Percentiles rank a stretch among this genome's conserved stretches.
Conservation (phyloP, 805 yeast species). For the Torulaspora delbrueckii region DNA sequence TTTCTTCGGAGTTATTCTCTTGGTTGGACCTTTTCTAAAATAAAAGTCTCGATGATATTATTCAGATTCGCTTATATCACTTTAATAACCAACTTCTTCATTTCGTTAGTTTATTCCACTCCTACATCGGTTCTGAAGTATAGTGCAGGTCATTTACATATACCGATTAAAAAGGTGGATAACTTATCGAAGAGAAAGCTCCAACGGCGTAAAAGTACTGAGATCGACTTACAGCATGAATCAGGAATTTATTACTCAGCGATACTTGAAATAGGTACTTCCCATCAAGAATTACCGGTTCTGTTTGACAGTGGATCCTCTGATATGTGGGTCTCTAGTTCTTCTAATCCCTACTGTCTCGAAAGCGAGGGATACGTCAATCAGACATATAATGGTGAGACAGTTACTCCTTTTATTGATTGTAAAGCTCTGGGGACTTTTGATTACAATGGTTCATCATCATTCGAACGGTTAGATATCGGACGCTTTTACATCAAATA, state of each 20-base stretch:
- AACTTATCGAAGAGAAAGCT: not conserved
- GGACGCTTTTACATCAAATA: conserved; percentile 40
- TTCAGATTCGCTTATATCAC: not conserved
- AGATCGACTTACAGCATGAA: conserved; percentile 14
- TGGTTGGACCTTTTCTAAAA: not conserved
- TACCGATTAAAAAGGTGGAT: conserved; percentile 1
- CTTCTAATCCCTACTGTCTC: conserved; percentile 31
- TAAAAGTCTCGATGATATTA: not conserved
- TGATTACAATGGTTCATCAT: conserved; percentile 15
- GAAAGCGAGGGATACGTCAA: conserved; percentile 1
- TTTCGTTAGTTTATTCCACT: not conserved
- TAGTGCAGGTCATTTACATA: conserved; percentile 1
- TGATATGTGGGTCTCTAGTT: conserved; percentile 44
- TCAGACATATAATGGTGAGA: conserved; percentile 14
- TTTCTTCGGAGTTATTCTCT: not conserved
- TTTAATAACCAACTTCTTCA: not conserved
- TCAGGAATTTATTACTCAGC: conserved; percentile 30
- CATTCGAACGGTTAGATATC: conserved; percentile 14
- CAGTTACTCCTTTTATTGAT: conserved; percentile 18
- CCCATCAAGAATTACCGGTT: conserved; percentile 40
- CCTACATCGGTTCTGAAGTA: conserved; percentile 1
- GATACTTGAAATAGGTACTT: conserved; percentile 38
- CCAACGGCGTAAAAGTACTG: conserved; percentile 1
- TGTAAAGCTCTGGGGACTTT: conserved; percentile 20
- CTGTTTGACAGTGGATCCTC: conserved; percentile 49